A percentile compares a stretch with the other conserved stretches of the same genome.
phyloP scores from a whole-genome alignment of 805 yeast genomes.

The Soucietia sequanensis region DNA sequence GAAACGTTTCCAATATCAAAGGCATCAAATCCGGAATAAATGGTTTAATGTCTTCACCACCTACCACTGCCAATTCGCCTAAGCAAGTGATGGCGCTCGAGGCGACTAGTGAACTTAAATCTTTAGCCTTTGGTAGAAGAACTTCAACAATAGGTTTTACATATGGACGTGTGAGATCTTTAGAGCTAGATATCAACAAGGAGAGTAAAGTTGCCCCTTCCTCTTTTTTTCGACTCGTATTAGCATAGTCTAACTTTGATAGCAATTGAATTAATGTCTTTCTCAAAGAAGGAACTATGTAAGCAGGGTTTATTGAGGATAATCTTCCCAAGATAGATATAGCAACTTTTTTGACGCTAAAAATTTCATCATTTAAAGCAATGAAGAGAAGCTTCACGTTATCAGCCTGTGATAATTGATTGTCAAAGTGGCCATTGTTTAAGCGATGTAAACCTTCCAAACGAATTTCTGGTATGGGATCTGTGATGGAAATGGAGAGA shows the following conservation, averaged over 20 bases:
- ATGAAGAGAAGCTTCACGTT: slow-evolving; percentile 81
- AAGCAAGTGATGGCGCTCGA: slow-evolving; percentile 81
- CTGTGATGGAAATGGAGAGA: slow-evolving; percentile 81
- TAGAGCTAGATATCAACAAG: slow-evolving; percentile 71
- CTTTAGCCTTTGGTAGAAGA: slow-evolving; percentile 71
- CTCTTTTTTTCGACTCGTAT: slow-evolving; percentile 71
- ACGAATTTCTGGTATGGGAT: slow-evolving; percentile 82
- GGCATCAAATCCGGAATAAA: slow-evolving; percentile 83
- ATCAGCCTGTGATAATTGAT: slow-evolving; percentile 92
- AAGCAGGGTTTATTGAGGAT: slow-evolving; percentile 88
- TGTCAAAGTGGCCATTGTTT: slow-evolving; percentile 70
- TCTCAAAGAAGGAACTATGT: slow-evolving; percentile 88
- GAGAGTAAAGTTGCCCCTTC: slow-evolving; percentile 80
- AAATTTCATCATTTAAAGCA: slow-evolving; percentile 88
- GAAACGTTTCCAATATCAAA: slow-evolving; percentile 78
- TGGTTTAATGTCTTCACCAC: slow-evolving; percentile 78
- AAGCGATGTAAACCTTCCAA: slow-evolving; percentile 73
- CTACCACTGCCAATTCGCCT: slow-evolving; percentile 86
- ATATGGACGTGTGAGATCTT: slow-evolving; percentile 84
- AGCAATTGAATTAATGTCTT: slow-evolving; percentile 82
- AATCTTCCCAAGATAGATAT: slow-evolving; percentile 79
- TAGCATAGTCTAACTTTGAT: slow-evolving; percentile 82
- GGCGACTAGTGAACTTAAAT: slow-evolving; percentile 75
- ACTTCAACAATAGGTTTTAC: slow-evolving; percentile 88
- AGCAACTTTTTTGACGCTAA: slow-evolving; percentile 76